phyloP scores from a whole-genome alignment of 768 basidiomycete species.

The Phanerochaete carnosa region DNA sequence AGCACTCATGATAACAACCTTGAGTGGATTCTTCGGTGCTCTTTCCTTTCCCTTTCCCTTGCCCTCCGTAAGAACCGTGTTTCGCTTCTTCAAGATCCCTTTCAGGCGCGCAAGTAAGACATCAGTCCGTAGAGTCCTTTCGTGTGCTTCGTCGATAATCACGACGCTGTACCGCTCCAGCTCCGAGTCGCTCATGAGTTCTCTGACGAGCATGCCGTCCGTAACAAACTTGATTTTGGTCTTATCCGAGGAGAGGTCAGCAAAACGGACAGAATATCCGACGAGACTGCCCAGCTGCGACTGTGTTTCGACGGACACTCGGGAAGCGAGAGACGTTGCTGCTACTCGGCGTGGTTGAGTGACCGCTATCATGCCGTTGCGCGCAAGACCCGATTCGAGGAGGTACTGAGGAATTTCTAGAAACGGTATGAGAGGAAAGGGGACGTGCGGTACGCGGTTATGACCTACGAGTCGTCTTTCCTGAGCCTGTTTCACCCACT shows the following conservation, averaged over 20 bases:
- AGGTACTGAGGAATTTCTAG: constrained; percentile 96
- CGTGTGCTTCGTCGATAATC: constrained; percentile 96
- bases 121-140: constrained; percentile 92
- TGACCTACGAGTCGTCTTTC: constrained; percentile 94
- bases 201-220: constrained; percentile 96
- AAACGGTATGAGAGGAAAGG: not conserved
- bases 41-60: constrained; percentile 39
- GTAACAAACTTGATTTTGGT: constrained; percentile 96
- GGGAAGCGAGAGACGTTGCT: constrained; percentile 88
- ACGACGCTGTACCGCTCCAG: constrained; percentile 83
- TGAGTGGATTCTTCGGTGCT: constrained; percentile 58
- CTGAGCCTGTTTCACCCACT: constrained; percentile 95
- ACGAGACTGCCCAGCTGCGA: constrained; percentile 70
- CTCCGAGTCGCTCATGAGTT: constrained; percentile 76
- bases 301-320: constrained; percentile 85
- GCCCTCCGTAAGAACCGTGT: constrained; percentile 38
- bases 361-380: constrained; percentile 76
- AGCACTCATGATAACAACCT: constrained; percentile 96
- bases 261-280: constrained; percentile 95
- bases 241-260: constrained; percentile 65
- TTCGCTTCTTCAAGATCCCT: constrained; percentile 68
- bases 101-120: constrained; percentile 90
- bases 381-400: constrained; percentile 73
- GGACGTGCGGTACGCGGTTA: not conserved
- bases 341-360: constrained; percentile 96